Conservation (phyloP, 345 rosid species). For the Cochlearia excelsa region DNA sequence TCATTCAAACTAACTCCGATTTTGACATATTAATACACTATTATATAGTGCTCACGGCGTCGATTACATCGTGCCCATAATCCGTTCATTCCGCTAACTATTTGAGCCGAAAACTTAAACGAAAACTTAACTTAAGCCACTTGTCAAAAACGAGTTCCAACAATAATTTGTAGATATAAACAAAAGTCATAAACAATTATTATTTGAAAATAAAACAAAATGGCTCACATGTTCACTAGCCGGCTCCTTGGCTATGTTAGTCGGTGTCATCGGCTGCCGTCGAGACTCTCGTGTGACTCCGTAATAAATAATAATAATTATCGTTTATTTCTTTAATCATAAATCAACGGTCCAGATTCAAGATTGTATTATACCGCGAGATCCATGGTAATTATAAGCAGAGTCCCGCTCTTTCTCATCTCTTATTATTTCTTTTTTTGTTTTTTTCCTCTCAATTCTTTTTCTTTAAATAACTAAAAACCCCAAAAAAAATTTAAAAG, state of each 20-base stretch:
- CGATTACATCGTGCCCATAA: too few relatives aligned
- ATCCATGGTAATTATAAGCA: constrained; percentile 21
- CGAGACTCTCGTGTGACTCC: constrained; percentile 32
- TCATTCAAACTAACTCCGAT: too few relatives aligned
- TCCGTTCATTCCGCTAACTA: too few relatives aligned
- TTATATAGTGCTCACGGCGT: too few relatives aligned
- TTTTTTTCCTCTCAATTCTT: constrained; percentile 17
- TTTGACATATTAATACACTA: too few relatives aligned
- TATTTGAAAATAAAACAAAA: not conserved
- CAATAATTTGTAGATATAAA: too few relatives aligned
- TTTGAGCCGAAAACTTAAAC: too few relatives aligned
- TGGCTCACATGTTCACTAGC: constrained; percentile 13
- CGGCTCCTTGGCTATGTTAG: constrained; percentile 14
- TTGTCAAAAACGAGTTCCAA: too few relatives aligned
- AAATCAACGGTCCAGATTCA: constrained; percentile 30
- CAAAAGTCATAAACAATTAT: too few relatives aligned
- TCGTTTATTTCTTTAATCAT: not conserved
- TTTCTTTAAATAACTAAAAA: constrained; percentile 17
- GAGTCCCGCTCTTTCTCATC: constrained; percentile 17
- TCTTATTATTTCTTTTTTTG: not conserved
- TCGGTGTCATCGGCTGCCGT: constrained; percentile 16
- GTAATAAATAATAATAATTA: not conserved
- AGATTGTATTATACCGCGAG: constrained; percentile 3
- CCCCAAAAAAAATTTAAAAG: not conserved
- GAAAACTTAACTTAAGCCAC: too few relatives aligned